phyloP scores from a whole-genome alignment of 2,329 filamentous ascomycete genomes.

The Emericellopsis cladophorae region DNA sequence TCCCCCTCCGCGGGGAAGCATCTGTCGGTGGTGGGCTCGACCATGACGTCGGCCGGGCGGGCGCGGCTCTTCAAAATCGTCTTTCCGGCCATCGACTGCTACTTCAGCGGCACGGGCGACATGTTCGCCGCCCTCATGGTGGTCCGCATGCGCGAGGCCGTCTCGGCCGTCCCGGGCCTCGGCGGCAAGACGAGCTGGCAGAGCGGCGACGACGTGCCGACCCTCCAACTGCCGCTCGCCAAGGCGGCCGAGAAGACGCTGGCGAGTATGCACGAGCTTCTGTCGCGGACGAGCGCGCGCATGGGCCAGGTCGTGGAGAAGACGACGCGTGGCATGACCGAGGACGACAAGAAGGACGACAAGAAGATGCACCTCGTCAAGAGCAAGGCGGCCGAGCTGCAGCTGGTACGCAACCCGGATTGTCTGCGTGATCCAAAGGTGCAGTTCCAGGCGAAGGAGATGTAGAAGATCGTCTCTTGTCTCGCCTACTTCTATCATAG shows the following conservation, averaged over 20 bases:
- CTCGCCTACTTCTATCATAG: not conserved
- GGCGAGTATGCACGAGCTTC: conserved; percentile 81
- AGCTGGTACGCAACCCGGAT: conserved; percentile 62
- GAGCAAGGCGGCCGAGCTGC: conserved; percentile 81
- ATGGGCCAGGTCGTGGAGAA: conserved; percentile 38
- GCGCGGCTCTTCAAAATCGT: conserved; percentile 82
- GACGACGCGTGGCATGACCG: conserved; percentile 13
- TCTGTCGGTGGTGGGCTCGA: conserved; percentile 68
- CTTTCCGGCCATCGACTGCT: conserved; percentile 79
- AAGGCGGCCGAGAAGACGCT: conserved; percentile 76
- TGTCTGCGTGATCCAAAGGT: conserved; percentile 55
- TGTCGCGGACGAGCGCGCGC: conserved; percentile 54
- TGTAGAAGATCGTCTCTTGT: conserved; percentile 17
- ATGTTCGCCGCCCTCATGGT: conserved; percentile 95
- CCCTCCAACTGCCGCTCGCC: conserved; percentile 68
- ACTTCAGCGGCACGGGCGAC: conserved; percentile 93
- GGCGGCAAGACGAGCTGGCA: conserved; percentile 54
- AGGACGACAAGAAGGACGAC: conserved; percentile 30
- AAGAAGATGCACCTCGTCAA: conserved; percentile 53
- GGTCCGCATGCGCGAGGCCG: conserved; percentile 76
- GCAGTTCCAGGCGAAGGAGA: conserved; percentile 44
- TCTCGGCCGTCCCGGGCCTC: conserved; percentile 33
- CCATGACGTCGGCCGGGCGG: conserved; percentile 45
- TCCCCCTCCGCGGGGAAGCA: conserved; percentile 19
- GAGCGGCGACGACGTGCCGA: conserved; percentile 56